Percentiles rank a stretch among this genome's conserved stretches.
phyloP scores from a whole-genome alignment of 1,139 yeast genomes.

The Waltiozyma sp. region DNA sequence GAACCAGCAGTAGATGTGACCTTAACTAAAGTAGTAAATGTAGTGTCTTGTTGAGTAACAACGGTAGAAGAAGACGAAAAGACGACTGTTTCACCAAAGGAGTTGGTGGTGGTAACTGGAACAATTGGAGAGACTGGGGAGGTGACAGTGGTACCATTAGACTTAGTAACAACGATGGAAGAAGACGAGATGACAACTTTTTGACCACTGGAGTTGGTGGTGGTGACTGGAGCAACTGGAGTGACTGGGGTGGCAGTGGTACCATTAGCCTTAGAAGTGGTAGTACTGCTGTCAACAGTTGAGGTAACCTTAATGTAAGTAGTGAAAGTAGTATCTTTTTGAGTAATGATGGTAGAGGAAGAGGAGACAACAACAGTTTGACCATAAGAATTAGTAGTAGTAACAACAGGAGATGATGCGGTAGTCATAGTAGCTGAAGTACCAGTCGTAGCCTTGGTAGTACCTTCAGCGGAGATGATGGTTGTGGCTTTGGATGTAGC shows the following conservation, averaged over 20 bases:
- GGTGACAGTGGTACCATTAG: background rate
- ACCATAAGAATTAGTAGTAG: constrained; percentile 8
- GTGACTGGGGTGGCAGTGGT: constrained; percentile 7
- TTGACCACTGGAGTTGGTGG: constrained; percentile 15
- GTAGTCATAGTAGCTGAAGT: constrained; percentile 1
- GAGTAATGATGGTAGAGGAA: constrained; percentile 5
- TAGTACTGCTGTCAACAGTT: background rate
- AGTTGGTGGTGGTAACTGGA: constrained; percentile 14
- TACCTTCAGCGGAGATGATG: no score
- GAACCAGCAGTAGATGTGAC: background rate
- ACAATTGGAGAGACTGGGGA: constrained; percentile 1
- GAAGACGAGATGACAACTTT: constrained; percentile 23
- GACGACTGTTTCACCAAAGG: constrained; percentile 8
- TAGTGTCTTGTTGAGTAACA: background rate
- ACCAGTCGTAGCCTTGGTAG: background rate
- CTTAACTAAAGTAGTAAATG: background rate
- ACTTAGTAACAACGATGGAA: constrained; percentile 24
- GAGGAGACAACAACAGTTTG: constrained; percentile 27
- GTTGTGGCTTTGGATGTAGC: background rate
- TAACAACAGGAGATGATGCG: constrained; percentile 5
- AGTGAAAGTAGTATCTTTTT: background rate
- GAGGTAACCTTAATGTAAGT: background rate
- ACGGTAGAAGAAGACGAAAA: background rate
- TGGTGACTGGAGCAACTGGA: constrained; percentile 8
- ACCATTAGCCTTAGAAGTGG: constrained; percentile 1